Base-by-base conservation (phyloP, 2,329 filamentous ascomycete genomes). In the Trichoderma endophyticum region DNA sequence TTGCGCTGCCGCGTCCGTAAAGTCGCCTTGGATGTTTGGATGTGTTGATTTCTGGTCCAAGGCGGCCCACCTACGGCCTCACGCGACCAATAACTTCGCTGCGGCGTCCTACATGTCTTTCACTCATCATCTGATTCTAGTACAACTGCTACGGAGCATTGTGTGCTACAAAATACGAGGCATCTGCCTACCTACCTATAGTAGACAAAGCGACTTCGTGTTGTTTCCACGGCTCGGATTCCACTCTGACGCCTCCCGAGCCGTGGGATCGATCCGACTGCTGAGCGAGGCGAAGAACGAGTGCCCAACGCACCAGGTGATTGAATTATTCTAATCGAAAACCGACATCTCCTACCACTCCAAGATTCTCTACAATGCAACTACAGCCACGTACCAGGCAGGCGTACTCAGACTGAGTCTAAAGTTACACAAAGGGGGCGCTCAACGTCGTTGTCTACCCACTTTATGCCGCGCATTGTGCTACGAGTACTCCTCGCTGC, bases 381-480 rank as follows among this genome's bases (percentile, higher is more conserved):
- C 11, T 54, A 24, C 48, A 54, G 11, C n/a, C 48, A 54, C 21
- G n/a, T 24, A 24, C 48, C 11, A 54, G 21, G n/a, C 39, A 11
- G 18, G 18, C 36, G 14, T 30, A 54, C 39, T 34, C 43, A 54
- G 24, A 39, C 54, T 32, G 26, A 15, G 26, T 48, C 28, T 6
- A 12, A 28, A 18, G 24, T 62, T 34, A 57, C 57, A 69, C 66
- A 62, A 34, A 61, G 21, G 66, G 66, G 56, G 28, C 18, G 28
- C 7, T n/a, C 43, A 66, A 66, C 15, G 36, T 6, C 18, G 36
- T 24, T 34, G 26, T 48, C 36, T 39, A 30, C 66, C 56, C 36
- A 69, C 36, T 51, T 61, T 26, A 51, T 69, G 39, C 39, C 66
- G 36, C 56, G 56, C 32, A 61, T 61, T 61, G 57, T 69, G 66